Evolutionary conservation across 495 filamentous ascomycete species (phyloP), one percentile per base, ranked within the genome.

Genomic region (Lepidopterella palustris): DNA sequence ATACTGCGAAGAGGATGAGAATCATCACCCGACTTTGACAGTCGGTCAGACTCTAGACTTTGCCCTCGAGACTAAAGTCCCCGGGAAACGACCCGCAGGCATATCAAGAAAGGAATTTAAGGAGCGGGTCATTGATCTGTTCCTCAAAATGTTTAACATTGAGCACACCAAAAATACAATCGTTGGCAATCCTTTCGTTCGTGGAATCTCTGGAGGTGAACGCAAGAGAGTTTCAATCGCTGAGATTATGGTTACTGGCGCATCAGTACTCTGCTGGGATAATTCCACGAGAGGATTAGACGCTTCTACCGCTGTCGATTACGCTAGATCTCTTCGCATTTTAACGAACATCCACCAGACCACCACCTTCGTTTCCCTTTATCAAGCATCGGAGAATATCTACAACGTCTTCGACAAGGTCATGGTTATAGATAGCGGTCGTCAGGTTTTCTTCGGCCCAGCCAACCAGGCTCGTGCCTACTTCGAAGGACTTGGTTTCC

Each of bases 371-470:
- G 88, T 90, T 4, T 88, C 86, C 0, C 76, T 92, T 1, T 95
- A 92, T 64, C 89, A 95, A 66, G 89, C 89, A 0, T 86, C 83
- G 3, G 88, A 95, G 70, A 87, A 82, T 62, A 95, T 95, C 53
- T 95, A 92, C 73, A 80, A 79, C 26, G 82, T 86, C 48, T 96
- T 96, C 62, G 90, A 96, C 74, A 95, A 93, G 65, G 88, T 93
- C 5, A 71, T 92, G 26, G 85, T 95, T 18, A 87, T 96, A 50
- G 87, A 95, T 58, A 78, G 80, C 27, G 91, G 91, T 15, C 81
- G 77, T 13, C 81, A 92, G 68, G 86, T 93, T 2, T 95, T 87
- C 74, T 93, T 90, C 62, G 91, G 91, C 0, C 84, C 87, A 0
- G 70, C 83, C 0, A 68, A 73, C 0, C 83, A 89, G 63, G 90